These are phyloP conservation scores for Lasiodiplodia citricola DNA, from an alignment of 2,329 filamentous ascomycete species.

Conservation along the genomic window DNA sequence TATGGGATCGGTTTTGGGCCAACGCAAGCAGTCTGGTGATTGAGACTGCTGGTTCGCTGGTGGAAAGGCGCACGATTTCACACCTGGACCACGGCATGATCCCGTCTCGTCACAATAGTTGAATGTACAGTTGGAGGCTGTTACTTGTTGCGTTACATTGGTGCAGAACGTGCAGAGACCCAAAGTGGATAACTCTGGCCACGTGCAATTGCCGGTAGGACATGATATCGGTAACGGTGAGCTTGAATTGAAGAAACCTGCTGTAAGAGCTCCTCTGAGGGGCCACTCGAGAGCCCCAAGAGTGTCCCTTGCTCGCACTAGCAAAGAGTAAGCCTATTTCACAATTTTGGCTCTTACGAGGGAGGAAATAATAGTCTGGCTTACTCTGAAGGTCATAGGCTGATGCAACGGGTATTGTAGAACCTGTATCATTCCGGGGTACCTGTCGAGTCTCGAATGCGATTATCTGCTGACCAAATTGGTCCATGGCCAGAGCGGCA, in stretches of 20 bases:
- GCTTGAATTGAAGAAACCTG: not conserved
- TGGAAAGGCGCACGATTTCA: too few species aligned
- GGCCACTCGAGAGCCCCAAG: not conserved
- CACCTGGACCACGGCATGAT: too few species aligned
- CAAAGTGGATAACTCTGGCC: conserved; percentile 24
- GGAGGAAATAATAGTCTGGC: too few species aligned
- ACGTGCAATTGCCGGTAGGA: conserved; percentile 30
- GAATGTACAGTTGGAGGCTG: not conserved
- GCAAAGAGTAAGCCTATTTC: too few species aligned
- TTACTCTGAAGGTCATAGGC: not conserved
- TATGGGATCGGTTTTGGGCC: too few species aligned
- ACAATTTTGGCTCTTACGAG: too few species aligned
- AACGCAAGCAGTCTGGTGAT: too few species aligned
- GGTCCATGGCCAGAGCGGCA: conserved; percentile 22
- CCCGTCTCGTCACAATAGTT: not conserved
- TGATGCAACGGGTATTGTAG: not conserved
- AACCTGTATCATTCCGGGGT: not conserved
- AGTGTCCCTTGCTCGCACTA: too few species aligned
- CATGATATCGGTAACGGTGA: conserved; percentile 2
- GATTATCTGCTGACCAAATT: conserved; percentile 28
- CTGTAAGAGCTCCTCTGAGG: not conserved
- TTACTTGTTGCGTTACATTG: conserved; percentile 3
- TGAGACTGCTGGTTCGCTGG: too few species aligned
- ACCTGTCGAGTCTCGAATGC: conserved; percentile 25
- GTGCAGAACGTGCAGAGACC: conserved; percentile 28